phyloP scores from a whole-genome alignment of 176 grass and related monocot genomes.

The Cenchrus fungigraminus region DNA sequence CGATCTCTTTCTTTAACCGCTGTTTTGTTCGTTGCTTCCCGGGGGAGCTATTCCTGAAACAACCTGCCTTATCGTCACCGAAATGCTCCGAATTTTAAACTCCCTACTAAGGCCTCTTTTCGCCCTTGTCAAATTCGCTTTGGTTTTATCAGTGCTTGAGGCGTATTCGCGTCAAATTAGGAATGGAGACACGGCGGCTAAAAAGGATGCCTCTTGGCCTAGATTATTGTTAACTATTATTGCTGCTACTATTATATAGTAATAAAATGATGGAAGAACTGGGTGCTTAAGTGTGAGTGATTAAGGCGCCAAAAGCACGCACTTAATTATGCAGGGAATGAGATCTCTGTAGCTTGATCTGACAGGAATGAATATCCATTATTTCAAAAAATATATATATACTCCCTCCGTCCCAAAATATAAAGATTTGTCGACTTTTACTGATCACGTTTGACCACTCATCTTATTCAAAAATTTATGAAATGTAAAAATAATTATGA shows the following conservation, averaged over 20 bases:
- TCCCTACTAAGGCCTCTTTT: background rate
- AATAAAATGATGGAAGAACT: background rate
- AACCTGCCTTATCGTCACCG: background rate
- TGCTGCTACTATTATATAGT: background rate
- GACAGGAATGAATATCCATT: slow-evolving; percentile 10
- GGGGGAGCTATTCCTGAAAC: background rate
- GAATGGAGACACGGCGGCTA: background rate
- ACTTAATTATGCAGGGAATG: background rate
- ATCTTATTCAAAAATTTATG: no score
- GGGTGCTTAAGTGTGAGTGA: background rate
- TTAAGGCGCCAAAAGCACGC: background rate
- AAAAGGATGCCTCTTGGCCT: background rate
- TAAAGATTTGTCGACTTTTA: no score
- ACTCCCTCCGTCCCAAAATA: background rate
- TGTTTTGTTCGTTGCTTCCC: slow-evolving; percentile 20
- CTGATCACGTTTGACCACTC: no score
- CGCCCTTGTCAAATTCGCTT: background rate
- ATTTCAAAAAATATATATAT: no score
- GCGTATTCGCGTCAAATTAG: background rate
- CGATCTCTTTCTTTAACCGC: background rate
- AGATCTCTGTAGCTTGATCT: slow-evolving; percentile 20
- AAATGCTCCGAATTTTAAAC: background rate
- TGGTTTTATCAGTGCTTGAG: background rate
- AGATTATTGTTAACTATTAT: background rate
- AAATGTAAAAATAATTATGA: no score